phyloP scores from a whole-genome alignment of 2,329 filamentous ascomycete genomes.

The Capronia americana region DNA sequence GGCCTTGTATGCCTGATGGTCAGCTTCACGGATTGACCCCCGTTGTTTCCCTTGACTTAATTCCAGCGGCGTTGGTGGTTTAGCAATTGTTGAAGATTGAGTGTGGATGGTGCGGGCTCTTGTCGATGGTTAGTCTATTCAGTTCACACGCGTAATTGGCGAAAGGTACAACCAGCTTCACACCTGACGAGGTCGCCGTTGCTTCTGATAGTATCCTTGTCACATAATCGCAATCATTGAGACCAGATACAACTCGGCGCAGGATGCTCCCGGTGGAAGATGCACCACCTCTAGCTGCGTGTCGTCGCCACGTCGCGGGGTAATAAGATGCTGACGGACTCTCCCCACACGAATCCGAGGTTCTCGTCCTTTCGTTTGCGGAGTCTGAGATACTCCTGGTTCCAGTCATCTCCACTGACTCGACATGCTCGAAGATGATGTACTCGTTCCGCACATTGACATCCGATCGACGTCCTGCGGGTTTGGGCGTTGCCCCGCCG shows the following conservation, averaged over 20 bases:
- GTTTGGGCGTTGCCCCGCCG: not conserved
- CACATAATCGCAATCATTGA: not conserved
- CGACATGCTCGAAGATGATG: not conserved
- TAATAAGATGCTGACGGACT: not conserved
- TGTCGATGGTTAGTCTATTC: not conserved
- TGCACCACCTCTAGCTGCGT: not conserved
- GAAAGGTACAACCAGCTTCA: not conserved
- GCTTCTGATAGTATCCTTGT: not conserved
- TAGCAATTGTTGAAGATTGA: not conserved
- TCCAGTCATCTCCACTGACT: constrained; percentile 1
- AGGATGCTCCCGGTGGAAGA: not conserved
- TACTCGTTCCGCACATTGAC: not conserved
- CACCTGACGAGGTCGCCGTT: not conserved
- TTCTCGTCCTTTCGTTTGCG: constrained; percentile 6
- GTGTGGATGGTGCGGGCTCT: not conserved
- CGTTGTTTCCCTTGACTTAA: not conserved
- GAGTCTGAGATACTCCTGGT: not conserved
- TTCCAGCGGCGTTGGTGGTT: not conserved
- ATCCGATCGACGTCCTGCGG: not conserved
- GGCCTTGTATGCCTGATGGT: not conserved
- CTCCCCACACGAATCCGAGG: constrained; percentile 14
- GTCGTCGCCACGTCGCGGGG: constrained; percentile 8
- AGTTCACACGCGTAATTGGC: not conserved
- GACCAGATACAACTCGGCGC: not conserved
- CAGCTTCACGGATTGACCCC: not conserved